These are phyloP conservation scores for Suillus spraguei DNA, from an alignment of 768 basidiomycete genomes.

Conservation along the genomic window DNA sequence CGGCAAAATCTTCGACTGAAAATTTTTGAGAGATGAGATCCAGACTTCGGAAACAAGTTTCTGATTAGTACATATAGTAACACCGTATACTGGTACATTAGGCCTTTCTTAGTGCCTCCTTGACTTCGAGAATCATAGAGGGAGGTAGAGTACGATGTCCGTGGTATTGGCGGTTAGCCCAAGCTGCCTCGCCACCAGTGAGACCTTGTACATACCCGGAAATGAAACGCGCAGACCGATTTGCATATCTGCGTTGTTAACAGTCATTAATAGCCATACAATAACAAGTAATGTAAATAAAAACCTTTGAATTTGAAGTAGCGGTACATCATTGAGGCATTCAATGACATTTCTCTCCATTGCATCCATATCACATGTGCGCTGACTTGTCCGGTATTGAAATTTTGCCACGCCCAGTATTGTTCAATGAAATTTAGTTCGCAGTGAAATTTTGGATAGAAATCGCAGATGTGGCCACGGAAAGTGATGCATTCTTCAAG, in stretches of 20 bases:
- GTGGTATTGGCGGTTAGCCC: neutral
- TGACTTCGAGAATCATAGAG: neutral
- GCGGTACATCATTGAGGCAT: neutral
- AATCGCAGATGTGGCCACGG: neutral
- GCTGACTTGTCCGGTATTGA: neutral
- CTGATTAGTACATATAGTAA: neutral
- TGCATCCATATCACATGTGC: neutral
- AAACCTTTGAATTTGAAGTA: neutral
- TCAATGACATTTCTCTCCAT: neutral
- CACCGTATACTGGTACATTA: neutral
- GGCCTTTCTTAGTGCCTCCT: neutral
- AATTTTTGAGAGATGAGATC: neutral
- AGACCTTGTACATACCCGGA: neutral
- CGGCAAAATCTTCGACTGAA: no score
- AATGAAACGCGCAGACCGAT: neutral
- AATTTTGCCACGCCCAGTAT: neutral
- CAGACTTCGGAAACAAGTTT: neutral
- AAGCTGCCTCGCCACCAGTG: neutral
- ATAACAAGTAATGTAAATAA: neutral
- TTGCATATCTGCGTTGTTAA: neutral
- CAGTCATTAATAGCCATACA: neutral
- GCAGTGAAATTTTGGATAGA: conserved; percentile 10
- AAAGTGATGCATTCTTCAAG: neutral
- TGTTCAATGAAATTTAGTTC: neutral
- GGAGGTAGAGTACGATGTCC: neutral